Evolutionary conservation across 176 grass and related monocot species (phyloP), one percentile per base, ranked within the genome.

Genomic region (Oryza punctata): DNA sequence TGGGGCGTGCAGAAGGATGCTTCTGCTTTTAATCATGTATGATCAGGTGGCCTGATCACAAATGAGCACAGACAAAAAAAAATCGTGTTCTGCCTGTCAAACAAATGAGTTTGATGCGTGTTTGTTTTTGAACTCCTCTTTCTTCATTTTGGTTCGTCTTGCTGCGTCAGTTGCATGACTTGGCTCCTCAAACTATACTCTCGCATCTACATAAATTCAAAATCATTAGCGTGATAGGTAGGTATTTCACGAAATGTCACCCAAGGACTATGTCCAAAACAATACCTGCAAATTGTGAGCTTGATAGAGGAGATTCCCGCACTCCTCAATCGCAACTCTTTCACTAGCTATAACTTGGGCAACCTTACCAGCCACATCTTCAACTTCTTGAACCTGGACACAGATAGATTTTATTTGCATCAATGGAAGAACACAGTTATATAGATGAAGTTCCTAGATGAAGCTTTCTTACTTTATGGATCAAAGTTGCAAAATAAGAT

Each of bases 171-270:
- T 63, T 91, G 93, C 72, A 91, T 69, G 14, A 95, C 28, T 9
- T 89, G 89, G 74, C 89, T 90, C 81, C 87, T 91, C 33, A 98
- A 84, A 38, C 91, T 98, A 73, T 49, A 91, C 81, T 95, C 93
- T 27, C 83, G 88, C 85, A 93, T 92, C 96, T 98, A 72, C 45
- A 41, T 10, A 70, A 70, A 75, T 46, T 21, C 12, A 21, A 68
- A 72, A 80, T 72, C 66, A 27, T 41, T n/a, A 73, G 64, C n/a
- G 5, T 21, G 84, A 77, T 29, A 52, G 67, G 27, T 79, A 2
- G 27, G 59, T 69, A 52, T 72, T 72, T 64, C 13, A 10, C 40
- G 43, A 15, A 40, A 46, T 15, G 21, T 50, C 3, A 50, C n/a
- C 54, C 54, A 23, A 60, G 21, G 21, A n/a, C 21, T 60, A 61